These are phyloP conservation scores for Clavispora fructus DNA, from an alignment of 805 yeast species.

Conservation along the genomic window DNA sequence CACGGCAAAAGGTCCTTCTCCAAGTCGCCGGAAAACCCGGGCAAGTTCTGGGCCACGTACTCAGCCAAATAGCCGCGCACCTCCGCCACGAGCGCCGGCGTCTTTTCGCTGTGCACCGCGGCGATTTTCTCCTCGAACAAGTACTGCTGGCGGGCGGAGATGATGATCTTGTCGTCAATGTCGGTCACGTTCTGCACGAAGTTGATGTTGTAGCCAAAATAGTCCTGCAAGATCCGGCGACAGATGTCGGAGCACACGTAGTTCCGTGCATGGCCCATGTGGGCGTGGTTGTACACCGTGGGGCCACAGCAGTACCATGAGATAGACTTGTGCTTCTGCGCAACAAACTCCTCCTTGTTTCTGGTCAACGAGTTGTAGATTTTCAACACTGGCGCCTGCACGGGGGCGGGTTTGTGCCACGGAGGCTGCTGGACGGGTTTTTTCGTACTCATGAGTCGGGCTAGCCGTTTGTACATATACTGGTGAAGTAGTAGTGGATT, in stretches of 20 bases:
- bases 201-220: slow-evolving; percentile 81
- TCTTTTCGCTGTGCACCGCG: slow-evolving; percentile 21
- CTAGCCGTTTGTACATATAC: slow-evolving; percentile 7
- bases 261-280: slow-evolving; percentile 98
- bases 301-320: slow-evolving; percentile 99
- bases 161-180: slow-evolving; percentile 93
- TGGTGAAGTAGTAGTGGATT: background rate
- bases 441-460: slow-evolving; percentile 18
- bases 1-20: slow-evolving; percentile 44
- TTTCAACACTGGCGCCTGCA: slow-evolving; percentile 39
- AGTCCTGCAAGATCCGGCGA: slow-evolving; percentile 82
- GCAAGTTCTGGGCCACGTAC: slow-evolving; percentile 53
- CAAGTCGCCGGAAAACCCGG: slow-evolving; percentile 30
- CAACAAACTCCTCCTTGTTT: slow-evolving; percentile 72
- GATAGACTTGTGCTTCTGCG: slow-evolving; percentile 57
- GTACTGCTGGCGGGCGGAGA: slow-evolving; percentile 88
- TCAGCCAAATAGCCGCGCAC: slow-evolving; percentile 40
- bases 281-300: slow-evolving; percentile 92
- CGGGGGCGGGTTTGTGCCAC: slow-evolving; percentile 26
- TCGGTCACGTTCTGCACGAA: slow-evolving; percentile 98
- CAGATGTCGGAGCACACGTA: slow-evolving; percentile 92
- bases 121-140: slow-evolving; percentile 59
- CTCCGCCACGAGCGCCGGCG: slow-evolving; percentile 31
- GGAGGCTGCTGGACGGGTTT: slow-evolving; percentile 34
- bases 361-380: slow-evolving; percentile 82